Evolutionary conservation across 768 basidiomycete species (phyloP), one percentile per base, ranked within the genome.

Genomic region (Hericium alpestre): DNA sequence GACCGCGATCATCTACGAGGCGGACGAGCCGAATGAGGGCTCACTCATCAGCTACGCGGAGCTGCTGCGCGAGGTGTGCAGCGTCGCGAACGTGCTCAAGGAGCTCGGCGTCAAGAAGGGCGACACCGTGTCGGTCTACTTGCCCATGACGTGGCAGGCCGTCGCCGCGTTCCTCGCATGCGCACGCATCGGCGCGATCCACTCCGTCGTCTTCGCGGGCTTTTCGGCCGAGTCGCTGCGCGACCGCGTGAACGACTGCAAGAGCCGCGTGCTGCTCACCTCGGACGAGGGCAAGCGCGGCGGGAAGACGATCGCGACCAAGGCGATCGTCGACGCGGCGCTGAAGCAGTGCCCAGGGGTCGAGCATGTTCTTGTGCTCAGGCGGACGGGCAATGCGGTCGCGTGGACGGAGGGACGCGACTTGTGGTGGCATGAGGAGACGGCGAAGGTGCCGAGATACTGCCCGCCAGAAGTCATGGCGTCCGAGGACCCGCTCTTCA

Each of bases 1-100:
- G 89, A 84, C 86, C 25, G 95, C 95, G 27, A 96, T 98, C 72
- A 93, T 98, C 71, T 99, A 94, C 74, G 95, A 99, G 71, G 94
- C 93, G 1, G 95, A 99, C 65, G 95, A 99, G 69, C 88, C 93
- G 0, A 83, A 79, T 56, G 79, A 90, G 50, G 88, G 91, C 51
- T 69, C 81, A 58, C 77, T 86, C 50, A 77, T 98, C 69, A 76
- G 84, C 22, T 99, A 89, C 69, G 78, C 80, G 16, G 82, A 96
- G 68, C 87, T 99, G 56, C 80, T 97, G 47, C 86, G 83, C 58
- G 92, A 97, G 69, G 94, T 96, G 32, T 94, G 80, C 73, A 74
- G 79, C 51, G 71, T 97, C 54, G 95, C 95, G 48, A 96, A 98
- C 64, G 91, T 96, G 4, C 86, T 99, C 70, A 91, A 87, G 67